Percentiles rank a stretch among this genome's conserved stretches.
These are phyloP conservation scores for Teratosphaeria destructans DNA, from an alignment of 2,329 filamentous ascomycete species.

Conservation along the genomic window DNA sequence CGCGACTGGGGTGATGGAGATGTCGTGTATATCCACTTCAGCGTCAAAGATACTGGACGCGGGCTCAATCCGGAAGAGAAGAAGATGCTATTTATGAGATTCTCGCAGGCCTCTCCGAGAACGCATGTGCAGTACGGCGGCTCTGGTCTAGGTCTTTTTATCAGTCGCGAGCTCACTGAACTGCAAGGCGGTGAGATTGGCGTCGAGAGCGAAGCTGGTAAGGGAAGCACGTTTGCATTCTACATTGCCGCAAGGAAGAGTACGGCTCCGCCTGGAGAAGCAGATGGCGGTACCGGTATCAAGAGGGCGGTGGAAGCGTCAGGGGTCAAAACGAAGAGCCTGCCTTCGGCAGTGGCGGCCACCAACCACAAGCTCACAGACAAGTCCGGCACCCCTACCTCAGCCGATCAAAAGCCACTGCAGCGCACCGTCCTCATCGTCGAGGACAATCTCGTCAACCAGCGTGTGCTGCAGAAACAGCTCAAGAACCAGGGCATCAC, in stretches of 20 bases:
- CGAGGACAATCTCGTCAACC: conserved; percentile 36
- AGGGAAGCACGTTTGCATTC: conserved; percentile 66
- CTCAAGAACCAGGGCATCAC: conserved; percentile 38
- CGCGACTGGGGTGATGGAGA: conserved; percentile 60
- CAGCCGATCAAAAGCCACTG: conserved; percentile 2
- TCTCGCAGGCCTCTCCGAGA: conserved; percentile 65
- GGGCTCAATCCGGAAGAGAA: conserved; percentile 57
- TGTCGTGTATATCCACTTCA: conserved; percentile 56
- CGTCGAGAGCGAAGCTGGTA: conserved; percentile 55
- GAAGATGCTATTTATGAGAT: conserved; percentile 65
- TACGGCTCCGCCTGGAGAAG: conserved; percentile 15
- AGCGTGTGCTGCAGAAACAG: conserved; percentile 40
- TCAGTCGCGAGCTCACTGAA: conserved; percentile 68
- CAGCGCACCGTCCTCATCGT: conserved; percentile 30
- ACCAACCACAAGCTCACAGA: neutral
- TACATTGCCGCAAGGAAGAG: conserved; percentile 60
- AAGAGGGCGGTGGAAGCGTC: neutral
- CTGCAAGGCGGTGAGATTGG: conserved; percentile 72
- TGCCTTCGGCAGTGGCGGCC: neutral
- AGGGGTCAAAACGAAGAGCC: neutral
- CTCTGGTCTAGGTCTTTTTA: conserved; percentile 68
- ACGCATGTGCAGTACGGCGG: conserved; percentile 74
- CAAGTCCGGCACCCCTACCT: neutral
- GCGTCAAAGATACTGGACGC: conserved; percentile 67
- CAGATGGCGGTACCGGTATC: conserved; percentile 3